Evolutionary conservation across 1,139 yeast species (phyloP), one percentile per base, ranked within the genome.

Genomic region (Protomyces macrosporus): DNA sequence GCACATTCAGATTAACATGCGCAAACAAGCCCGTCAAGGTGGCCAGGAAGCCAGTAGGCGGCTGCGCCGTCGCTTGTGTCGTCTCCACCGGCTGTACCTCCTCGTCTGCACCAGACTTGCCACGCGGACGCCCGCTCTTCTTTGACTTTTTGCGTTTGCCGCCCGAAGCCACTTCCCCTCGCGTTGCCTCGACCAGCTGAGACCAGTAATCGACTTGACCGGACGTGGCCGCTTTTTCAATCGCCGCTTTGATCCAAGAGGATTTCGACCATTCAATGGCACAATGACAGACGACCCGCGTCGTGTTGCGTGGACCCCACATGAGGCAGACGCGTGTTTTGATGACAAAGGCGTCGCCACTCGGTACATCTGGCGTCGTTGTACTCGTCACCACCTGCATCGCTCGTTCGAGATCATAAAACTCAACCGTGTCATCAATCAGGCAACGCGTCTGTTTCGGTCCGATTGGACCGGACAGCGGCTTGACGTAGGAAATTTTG

Each of bases 361-460:
- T 87, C 0, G 99, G 99, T 10, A 95, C 98, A 75, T 93, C 98
- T 0, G 98, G 98, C 0, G 97, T 88, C 33, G 80, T 80, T 0
- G 96, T 88, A 0, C 81, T 73, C 70, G 88, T 91, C 48, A 83
- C 81, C 2, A 89, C 86, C 45, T 82, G 76, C 51, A 87, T 81
- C 66, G 76, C 78, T 39, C 80, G 76, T 12, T 85, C 82, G 55
- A 85, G 75, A 72, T 89, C 89, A 75, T 80, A 83, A 55, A 81
- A 80, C 65, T 86, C 85, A 56, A 89, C 75, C 6, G 82, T 80
- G 70, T 95, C 99, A 1, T 85, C 84, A 64, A 90, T 84, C 14
- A 81, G 72, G 77, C 98, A 95, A 69, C 82, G 83, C 2, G 98
- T 91, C 72, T 91, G 97, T 72, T 91, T 93, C 5, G 98, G 98